Percentiles rank a stretch among this genome's conserved stretches.
phyloP scores from a whole-genome alignment of 2,329 filamentous ascomycete genomes.

The Sporothrix humicola region DNA sequence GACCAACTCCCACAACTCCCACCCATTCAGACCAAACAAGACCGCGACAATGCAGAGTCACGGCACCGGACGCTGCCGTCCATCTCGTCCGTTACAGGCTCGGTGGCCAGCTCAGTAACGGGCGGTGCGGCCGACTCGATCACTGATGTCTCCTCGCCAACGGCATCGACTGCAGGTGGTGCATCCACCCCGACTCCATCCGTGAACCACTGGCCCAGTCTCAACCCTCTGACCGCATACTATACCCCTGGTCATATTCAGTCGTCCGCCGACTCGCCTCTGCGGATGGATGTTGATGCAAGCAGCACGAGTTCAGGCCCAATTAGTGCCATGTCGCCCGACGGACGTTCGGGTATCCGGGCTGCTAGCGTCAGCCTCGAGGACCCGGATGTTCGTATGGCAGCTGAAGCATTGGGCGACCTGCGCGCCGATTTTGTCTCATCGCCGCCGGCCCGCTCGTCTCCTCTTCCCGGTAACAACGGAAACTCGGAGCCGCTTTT shows the following conservation, averaged over 20 bases:
- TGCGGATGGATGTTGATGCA: conserved; percentile 56
- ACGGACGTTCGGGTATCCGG: conserved; percentile 50
- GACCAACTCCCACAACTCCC: background rate
- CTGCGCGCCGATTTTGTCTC: conserved; percentile 71
- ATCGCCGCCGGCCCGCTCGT: conserved; percentile 59
- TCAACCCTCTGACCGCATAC: conserved; percentile 58
- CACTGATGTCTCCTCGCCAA: background rate
- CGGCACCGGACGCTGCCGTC: conserved; percentile 39
- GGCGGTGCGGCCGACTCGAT: conserved; percentile 13
- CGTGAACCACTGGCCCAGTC: conserved; percentile 53
- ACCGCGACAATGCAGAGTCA: conserved; percentile 19
- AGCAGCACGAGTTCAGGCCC: conserved; percentile 48
- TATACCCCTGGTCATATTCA: conserved; percentile 54
- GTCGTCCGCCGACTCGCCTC: conserved; percentile 52
- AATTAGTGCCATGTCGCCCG: conserved; percentile 50
- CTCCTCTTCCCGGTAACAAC: conserved; percentile 48
- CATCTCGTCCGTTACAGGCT: conserved; percentile 36
- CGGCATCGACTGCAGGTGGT: background rate
- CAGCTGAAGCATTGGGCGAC: conserved; percentile 77
- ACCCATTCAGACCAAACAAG: conserved; percentile 15
- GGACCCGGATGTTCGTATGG: conserved; percentile 70
- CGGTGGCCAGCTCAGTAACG: conserved; percentile 25
- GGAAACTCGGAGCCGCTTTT: conserved; percentile 74
- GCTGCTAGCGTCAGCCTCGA: conserved; percentile 63
- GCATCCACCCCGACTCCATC: conserved; percentile 39